Base-by-base conservation (phyloP, 169 alveolate species). In the Amoebophrya sp. region DNA sequence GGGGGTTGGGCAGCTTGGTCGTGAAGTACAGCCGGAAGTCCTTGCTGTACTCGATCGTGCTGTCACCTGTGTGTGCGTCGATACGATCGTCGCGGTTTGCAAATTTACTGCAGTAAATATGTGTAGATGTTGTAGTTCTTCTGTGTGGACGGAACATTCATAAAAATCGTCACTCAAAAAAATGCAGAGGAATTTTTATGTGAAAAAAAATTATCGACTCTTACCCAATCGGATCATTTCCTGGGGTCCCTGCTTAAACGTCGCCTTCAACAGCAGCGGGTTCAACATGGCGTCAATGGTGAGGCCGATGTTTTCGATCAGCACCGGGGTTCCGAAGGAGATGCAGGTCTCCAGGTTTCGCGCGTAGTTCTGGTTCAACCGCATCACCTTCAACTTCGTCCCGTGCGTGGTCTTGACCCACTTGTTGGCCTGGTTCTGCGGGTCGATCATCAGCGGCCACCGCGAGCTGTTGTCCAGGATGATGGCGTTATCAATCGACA, bases 1-100 rank as follows among this genome's bases (percentile, higher is more conserved):
- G 98, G 41, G 99, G 99, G 89, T 98, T 98, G 39, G 98, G 98
- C 29, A 98, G 97, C 95, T 98, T 96, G 77, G 99, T 97, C 77
- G 99, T 97, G 98, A 98, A 94, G 95, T 95, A 98, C 90, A 98
- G 97, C 95, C 90, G 97, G 96, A 98, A 98, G 89, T 97, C 97
- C 92, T 96, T 97, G 90, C 97, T 96, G 95, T 96, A 98, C 93
- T 98, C 99, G 83, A 97, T 96, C 90, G 97, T 96, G 90, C 96
- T 96, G 93, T 98, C 99, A 66, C 98, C 97, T 66, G 83, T n/a
- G n/a, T n/a, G n/a, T n/a, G n/a, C n/a, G n/a, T n/a, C n/a, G n/a
- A n/a, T n/a, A n/a, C n/a, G n/a, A n/a, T n/a, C n/a, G n/a, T n/a
- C n/a, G n/a, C n/a, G n/a, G n/a, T n/a, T n/a, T n/a, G n/a, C n/a